These are phyloP conservation scores for Syzygium aqueum DNA, from an alignment of 345 rosid species.

Conservation along the genomic window DNA sequence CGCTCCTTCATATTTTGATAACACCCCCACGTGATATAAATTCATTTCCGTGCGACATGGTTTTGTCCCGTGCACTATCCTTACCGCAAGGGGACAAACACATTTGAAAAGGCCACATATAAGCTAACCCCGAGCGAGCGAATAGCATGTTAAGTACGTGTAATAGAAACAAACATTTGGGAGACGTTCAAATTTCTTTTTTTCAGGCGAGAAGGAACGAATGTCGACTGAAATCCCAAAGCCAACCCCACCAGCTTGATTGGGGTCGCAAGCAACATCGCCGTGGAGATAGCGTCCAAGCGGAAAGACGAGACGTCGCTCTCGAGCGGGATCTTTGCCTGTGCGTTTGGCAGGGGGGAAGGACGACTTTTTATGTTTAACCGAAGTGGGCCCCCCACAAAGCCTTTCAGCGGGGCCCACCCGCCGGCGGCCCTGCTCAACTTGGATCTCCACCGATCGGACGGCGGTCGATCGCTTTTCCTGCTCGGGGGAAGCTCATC, in stretches of 20 bases:
- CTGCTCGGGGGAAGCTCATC: not conserved
- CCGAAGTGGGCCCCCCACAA: not conserved
- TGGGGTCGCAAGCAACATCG: not conserved
- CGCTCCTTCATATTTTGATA: too few relatives aligned
- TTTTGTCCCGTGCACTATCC: not conserved
- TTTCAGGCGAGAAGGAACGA: not conserved
- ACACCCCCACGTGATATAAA: not conserved
- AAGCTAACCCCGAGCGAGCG: not conserved
- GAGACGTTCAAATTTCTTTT: not conserved
- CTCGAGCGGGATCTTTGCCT: not conserved
- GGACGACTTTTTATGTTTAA: too few relatives aligned
- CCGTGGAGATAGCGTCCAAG: not conserved
- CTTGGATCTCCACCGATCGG: not conserved
- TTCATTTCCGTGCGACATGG: too few relatives aligned
- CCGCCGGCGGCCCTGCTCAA: not conserved
- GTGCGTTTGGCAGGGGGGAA: not conserved
- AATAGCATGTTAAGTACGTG: too few relatives aligned
- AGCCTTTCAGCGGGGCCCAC: not conserved
- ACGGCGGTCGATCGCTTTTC: not conserved
- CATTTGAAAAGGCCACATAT: not conserved
- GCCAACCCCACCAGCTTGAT: not conserved
- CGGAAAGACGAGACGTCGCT: not conserved
- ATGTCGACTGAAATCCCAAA: not conserved
- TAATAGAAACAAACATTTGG: not conserved
- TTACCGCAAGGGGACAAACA: fast-evolving